Evolutionary conservation across 805 yeast genomes (phyloP), one percentile per base, ranked within the genome.

Genomic region (Spathaspora gorwiae): DNA sequence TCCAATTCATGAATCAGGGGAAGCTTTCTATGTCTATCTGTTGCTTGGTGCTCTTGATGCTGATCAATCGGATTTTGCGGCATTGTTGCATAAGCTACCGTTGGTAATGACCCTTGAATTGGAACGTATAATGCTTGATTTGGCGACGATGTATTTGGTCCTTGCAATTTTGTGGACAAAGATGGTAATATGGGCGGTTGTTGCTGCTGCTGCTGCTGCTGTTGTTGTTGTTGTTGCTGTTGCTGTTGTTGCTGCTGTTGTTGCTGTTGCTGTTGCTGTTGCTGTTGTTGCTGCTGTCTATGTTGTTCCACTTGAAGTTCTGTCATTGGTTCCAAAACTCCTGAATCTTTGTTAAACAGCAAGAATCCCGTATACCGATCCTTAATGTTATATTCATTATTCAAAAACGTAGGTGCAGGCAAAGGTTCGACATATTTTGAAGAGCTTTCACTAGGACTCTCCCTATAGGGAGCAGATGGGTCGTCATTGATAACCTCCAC

Each of bases 401-500:
- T 62, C 48, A 65, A 56, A 39, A 55, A 64, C 37, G 54, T 59
- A 1, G 68, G 67, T 37, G 56, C 66, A 4, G 68, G 65, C 33
- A 64, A 48, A 7, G 69, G 62, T 32, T 51, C 53, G 48, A 46
- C 39, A 38, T 40, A 19, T 19, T 19, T 19, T 19, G 24, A 19
- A 19, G 32, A 29, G 12, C 5, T 11, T 29, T 11, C 32, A 3
- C 32, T 11, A 29, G 9, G 12, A 3, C 32, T 29, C 32, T 9
- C 32, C 32, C 32, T 29, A 29, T 46, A 6, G 59, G 54, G 6
- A 11, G 32, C 12, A 29, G 9, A 3, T 11, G 32, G 32, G 32
- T 29, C 32, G 40, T 67, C 72, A 40, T 66, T 72, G 19, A 67
- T 60, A 9, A 64, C 54, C 37, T 65, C 73, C 1, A 71, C 75